Base-by-base conservation (phyloP, 306 rosid genomes). In the Senna tora region DNA sequence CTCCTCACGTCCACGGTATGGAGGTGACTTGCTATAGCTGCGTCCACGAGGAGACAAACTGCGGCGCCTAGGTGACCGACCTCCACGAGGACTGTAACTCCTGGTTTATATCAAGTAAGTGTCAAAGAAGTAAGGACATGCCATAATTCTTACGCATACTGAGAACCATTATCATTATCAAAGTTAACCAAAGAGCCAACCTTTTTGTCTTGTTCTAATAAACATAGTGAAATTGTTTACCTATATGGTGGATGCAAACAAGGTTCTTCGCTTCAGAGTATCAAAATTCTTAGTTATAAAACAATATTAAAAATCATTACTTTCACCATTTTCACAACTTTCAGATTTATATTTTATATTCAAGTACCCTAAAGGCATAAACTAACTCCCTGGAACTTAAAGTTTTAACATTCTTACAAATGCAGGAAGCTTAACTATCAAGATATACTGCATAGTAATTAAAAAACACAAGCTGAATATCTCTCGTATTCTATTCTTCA, bases 51-150 rank as follows among this genome's bases (percentile, higher is more conserved):
- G 93, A 46, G 90, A 75, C 84, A 84, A 45, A 64, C 93, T 88
- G 60, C 86, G 91, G 39, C 89, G 93, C 65, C 80, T 84, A 10
- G 91, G 93, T 19, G 96, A 90, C 21, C 88, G 80, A 53, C 86
- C 89, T 52, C 77, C 89, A 62, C 75, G 88, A 17, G 96, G 93
- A 79, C 96, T 90, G 75, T 78, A 86, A 79, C 91, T 86, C 87
- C 91, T 87, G 79, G 14, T 74, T 72, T 34, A 80, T 33, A 73
- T 21, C 21, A 69, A 61, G 15, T 14, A 21, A 47, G 33, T 13
- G 16, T 82, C 52, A 84, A 75, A 60, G 41, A 60, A 59, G 57
- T 45, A 43, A 22, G 21, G 52, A 51, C 33, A 1, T 16, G 9
- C 39, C 46, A 17, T 20, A 49, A 38, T 74, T 20, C 1, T 15